phyloP scores from a whole-genome alignment of 148 eudicot species.

The Heliamphora exappendiculata region DNA sequence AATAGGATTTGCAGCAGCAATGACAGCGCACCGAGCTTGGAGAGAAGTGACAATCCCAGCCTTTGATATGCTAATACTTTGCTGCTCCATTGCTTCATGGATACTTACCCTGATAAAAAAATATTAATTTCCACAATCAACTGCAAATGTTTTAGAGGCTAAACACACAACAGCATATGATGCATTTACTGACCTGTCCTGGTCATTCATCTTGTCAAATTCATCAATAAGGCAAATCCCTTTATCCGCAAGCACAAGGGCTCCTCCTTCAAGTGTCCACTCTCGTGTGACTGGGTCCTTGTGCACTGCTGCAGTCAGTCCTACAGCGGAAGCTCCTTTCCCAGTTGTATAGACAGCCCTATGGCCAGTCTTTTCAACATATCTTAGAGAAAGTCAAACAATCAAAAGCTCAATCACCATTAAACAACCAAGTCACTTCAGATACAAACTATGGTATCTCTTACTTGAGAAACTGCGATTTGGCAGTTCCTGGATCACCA shows the following conservation, averaged over 20 bases:
- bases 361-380: slow-evolving; percentile 95
- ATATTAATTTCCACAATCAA: not conserved
- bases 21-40: slow-evolving; percentile 95
- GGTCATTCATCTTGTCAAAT: slow-evolving; percentile 99
- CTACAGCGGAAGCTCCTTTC: slow-evolving; percentile 98
- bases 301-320: slow-evolving; percentile 96
- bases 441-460: slow-evolving; percentile 4
- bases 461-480: slow-evolving; percentile 94
- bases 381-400: slow-evolving; percentile 32
- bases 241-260: slow-evolving; percentile 93
- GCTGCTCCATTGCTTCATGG: slow-evolving; percentile 99
- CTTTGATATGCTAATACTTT: slow-evolving; percentile 97
- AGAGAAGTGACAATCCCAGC: slow-evolving; percentile 99
- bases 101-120: slow-evolving; percentile 74
- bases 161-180: not conserved
- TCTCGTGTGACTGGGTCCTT: slow-evolving; percentile 96
- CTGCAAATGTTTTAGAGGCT: not conserved
- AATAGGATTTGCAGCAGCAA: slow-evolving; percentile 98
- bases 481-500: slow-evolving; percentile 99
- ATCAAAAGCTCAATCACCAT: not conserved
- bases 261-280: slow-evolving; percentile 99
- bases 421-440: not conserved
- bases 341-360: slow-evolving; percentile 97
- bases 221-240: slow-evolving; percentile 95
- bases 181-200: slow-evolving; percentile 58